These are phyloP conservation scores for Leccinellum albellum DNA, from an alignment of 768 basidiomycete species.

Conservation along the genomic window DNA sequence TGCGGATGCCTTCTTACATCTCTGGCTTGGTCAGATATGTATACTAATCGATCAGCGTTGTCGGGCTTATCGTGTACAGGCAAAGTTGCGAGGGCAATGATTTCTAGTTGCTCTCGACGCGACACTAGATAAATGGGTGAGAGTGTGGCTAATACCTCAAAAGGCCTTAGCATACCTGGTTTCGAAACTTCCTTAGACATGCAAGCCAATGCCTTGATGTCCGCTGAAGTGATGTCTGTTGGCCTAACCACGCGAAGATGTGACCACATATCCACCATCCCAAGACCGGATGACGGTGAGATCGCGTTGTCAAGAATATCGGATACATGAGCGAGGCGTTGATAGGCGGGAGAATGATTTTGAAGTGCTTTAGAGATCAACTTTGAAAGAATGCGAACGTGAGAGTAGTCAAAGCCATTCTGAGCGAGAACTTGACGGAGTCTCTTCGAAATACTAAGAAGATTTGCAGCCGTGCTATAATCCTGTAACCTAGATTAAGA, in stretches of 20 bases:
- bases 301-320: slow-evolving; percentile 45
- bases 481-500: slow-evolving; percentile 23
- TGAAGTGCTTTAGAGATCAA: slow-evolving; percentile 48
- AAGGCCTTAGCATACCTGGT: slow-evolving; percentile 10
- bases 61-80: slow-evolving; percentile 11
- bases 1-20: slow-evolving; percentile 12
- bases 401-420: slow-evolving; percentile 59
- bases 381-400: slow-evolving; percentile 52
- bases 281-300: slow-evolving; percentile 65
- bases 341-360: slow-evolving; percentile 33
- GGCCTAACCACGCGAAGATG: slow-evolving; percentile 30
- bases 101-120: slow-evolving; percentile 23
- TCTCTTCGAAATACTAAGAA: slow-evolving; percentile 38
- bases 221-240: slow-evolving; percentile 14
- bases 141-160: not conserved
- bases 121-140: slow-evolving; percentile 12
- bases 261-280: slow-evolving; percentile 71
- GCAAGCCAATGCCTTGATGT: slow-evolving; percentile 17
- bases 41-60: slow-evolving; percentile 4
- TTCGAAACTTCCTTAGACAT: not conserved
- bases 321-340: slow-evolving; percentile 30
- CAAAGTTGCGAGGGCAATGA: slow-evolving; percentile 22
- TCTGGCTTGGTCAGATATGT: slow-evolving; percentile 22
- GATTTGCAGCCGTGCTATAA: slow-evolving; percentile 31
- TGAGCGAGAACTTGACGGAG: slow-evolving; percentile 41